These are phyloP conservation scores for Synchytrium microbalum DNA, from an alignment of 371 early-diverging fungal species.

Conservation along the genomic window DNA sequence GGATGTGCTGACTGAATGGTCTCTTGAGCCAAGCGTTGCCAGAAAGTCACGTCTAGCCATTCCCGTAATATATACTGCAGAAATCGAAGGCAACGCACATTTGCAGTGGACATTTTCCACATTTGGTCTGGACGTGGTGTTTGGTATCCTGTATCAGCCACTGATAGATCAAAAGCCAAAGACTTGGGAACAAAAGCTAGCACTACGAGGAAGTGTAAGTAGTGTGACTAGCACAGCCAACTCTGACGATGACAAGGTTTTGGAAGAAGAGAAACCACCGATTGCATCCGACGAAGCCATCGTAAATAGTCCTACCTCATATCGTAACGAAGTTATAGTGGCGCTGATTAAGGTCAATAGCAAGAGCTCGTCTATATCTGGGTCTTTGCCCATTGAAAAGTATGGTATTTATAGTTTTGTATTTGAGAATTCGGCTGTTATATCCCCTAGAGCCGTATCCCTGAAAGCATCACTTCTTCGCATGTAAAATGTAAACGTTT, in stretches of 20 bases:
- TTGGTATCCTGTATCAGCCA: neutral
- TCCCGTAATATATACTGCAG: neutral
- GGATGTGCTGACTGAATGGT: neutral
- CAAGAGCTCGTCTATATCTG: neutral
- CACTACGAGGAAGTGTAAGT: neutral
- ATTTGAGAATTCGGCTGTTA: neutral
- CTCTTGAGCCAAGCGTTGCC: neutral
- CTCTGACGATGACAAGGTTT: too few relatives aligned
- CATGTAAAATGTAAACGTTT: neutral
- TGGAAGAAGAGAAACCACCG: too few relatives aligned
- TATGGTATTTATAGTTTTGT: neutral
- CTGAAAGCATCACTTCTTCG: neutral
- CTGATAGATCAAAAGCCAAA: neutral
- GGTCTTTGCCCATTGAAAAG: neutral
- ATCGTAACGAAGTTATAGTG: neutral
- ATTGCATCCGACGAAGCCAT: neutral
- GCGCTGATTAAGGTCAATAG: neutral
- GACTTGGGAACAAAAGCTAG: neutral
- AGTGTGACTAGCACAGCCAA: too few relatives aligned
- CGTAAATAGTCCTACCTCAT: neutral
- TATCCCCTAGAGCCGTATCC: neutral
- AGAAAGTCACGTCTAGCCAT: neutral
- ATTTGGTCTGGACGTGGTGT: neutral
- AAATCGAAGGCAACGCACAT: neutral
- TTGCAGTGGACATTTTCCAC: neutral